phyloP scores from a whole-genome alignment of 2,329 filamentous ascomycete species.

The Chaetomium sp. region DNA sequence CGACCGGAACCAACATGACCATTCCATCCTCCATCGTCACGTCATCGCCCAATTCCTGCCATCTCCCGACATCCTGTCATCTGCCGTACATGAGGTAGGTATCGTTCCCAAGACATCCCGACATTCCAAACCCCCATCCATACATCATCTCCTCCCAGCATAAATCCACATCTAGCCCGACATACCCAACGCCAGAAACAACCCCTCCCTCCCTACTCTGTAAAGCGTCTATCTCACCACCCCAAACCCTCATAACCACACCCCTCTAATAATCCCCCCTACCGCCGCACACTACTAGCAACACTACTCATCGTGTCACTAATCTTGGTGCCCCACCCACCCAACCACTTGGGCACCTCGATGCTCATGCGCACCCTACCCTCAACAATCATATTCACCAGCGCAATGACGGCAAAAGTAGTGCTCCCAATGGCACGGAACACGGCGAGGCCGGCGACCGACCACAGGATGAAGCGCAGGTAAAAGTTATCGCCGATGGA shows the following conservation, averaged over 20 bases:
- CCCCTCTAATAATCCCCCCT: too few relatives aligned
- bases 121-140: background rate
- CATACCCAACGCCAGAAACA: slow-evolving; percentile 6
- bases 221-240: background rate
- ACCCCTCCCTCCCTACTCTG: background rate
- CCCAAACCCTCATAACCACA: slow-evolving; percentile 6
- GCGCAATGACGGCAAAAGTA: slow-evolving; percentile 80
- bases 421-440: slow-evolving; percentile 84
- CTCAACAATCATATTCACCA: slow-evolving; percentile 83
- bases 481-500: slow-evolving; percentile 83
- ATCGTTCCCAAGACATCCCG: background rate
- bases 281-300: slow-evolving; percentile 32
- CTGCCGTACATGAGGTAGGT: slow-evolving; percentile 4
- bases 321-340: slow-evolving; percentile 36
- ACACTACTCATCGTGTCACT: slow-evolving; percentile 31
- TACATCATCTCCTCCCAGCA: background rate
- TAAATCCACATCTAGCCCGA: slow-evolving; percentile 2
- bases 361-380: slow-evolving; percentile 69
- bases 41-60: background rate
- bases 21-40: background rate
- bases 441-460: slow-evolving; percentile 79
- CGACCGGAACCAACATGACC: slow-evolving; percentile 9
- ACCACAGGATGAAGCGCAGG: slow-evolving; percentile 90
- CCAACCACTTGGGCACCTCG: slow-evolving; percentile 55
- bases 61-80: slow-evolving; percentile 14